Evolutionary conservation across 1,284 basidiomycete genomes (phyloP).

Genomic region (Malassezia arunalokei): DNA sequence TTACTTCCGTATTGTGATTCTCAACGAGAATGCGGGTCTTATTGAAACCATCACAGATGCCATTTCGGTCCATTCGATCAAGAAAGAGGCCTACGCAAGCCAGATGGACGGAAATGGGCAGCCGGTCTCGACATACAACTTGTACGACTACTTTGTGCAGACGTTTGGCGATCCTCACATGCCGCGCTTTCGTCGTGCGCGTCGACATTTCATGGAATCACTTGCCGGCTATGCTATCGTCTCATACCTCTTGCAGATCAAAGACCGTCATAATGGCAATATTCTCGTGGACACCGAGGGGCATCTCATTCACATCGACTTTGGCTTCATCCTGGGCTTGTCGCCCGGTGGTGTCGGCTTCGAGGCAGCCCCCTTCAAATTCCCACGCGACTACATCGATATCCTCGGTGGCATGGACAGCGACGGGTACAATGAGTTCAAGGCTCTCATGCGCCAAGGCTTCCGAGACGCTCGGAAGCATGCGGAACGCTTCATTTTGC

Average conservation of each 20-base stretch:
- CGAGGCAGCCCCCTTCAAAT: conserved; percentile 96
- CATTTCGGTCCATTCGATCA: conserved; percentile 96
- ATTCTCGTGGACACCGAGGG: conserved; percentile 91
- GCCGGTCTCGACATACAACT: conserved; percentile 29
- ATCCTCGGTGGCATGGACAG: conserved; percentile 78
- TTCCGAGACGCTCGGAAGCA: conserved; percentile 91
- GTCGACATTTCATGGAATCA: conserved; percentile 75
- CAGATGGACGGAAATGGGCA: conserved; percentile 53
- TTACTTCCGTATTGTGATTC: conserved; percentile 72
- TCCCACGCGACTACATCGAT: conserved; percentile 89
- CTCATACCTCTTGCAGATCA: conserved; percentile 91
- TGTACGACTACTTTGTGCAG: conserved; percentile 41
- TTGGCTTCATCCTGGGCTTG: conserved; percentile 84
- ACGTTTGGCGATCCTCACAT: conserved; percentile 34
- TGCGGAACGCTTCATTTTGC: conserved; percentile 86
- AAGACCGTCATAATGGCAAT: conserved; percentile 97
- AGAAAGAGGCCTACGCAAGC: conserved; percentile 91
- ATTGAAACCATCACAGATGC: conserved; percentile 61
- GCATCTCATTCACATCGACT: conserved; percentile 85
- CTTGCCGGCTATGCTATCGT: conserved; percentile 82
- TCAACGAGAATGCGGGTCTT: conserved; percentile 78
- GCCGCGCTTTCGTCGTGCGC: conserved; percentile 50
- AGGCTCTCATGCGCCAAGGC: conserved; percentile 72
- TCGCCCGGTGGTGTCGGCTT: conserved; percentile 90
- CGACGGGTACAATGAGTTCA: conserved; percentile 71